These are phyloP conservation scores for Neospora caninum DNA, from an alignment of 169 alveolate genomes.

Conservation along the genomic window DNA sequence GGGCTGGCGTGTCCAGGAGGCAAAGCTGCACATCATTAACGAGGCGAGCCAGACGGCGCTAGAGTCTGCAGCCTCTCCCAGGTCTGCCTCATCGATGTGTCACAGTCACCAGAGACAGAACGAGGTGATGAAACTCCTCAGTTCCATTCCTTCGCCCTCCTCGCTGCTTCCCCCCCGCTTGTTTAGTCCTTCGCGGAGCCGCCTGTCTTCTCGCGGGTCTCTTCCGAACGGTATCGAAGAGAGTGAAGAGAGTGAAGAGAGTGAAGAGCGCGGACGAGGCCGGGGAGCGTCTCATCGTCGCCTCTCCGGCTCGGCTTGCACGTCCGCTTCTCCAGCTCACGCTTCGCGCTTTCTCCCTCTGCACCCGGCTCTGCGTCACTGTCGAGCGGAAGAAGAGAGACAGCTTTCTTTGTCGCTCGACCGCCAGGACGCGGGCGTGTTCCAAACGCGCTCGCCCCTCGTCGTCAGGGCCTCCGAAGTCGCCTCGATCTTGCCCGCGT, in stretches of 20 bases:
- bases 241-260: too few species aligned
- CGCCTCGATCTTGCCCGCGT: background rate
- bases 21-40: background rate
- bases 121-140: background rate
- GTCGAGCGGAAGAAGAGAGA: too few species aligned
- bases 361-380: too few species aligned
- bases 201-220: background rate
- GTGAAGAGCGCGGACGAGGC: too few species aligned
- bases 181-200: background rate
- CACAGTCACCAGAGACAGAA: background rate
- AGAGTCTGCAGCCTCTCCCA: background rate
- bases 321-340: too few species aligned
- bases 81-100: background rate
- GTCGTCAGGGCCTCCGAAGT: background rate
- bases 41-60: background rate
- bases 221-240: too few species aligned
- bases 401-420: too few species aligned
- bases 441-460: background rate
- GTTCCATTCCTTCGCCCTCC: slow-evolving; percentile 5
- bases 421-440: background rate
- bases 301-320: background rate
- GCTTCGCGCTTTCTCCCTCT: too few species aligned
- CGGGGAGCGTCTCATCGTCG: background rate
- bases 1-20: background rate
- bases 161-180: slow-evolving; percentile 9